Evolutionary conservation across 306 rosid species (phyloP).

Genomic region (Prunus mira): DNA sequence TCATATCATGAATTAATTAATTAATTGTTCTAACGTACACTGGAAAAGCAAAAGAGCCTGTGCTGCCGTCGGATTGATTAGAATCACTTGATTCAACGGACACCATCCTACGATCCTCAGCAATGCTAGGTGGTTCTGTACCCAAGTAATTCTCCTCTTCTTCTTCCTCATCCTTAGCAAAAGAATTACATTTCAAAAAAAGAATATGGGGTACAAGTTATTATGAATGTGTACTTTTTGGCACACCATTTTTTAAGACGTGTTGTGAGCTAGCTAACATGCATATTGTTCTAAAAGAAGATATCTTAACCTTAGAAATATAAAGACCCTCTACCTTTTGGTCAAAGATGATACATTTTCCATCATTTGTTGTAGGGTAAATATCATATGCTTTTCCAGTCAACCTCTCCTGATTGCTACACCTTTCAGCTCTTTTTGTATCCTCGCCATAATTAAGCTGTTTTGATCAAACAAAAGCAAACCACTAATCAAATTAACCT

Average conservation of each 20-base stretch:
- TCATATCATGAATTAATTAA: background rate
- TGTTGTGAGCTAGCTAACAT: background rate
- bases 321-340: conserved; percentile 26
- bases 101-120: conserved; percentile 16
- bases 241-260: too few relatives aligned
- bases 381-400: conserved; percentile 17
- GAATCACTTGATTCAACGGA: conserved; percentile 48
- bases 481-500: background rate
- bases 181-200: background rate
- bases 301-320: background rate
- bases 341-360: conserved; percentile 19
- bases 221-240: background rate
- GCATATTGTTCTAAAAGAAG: background rate
- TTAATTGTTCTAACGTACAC: conserved; percentile 39
- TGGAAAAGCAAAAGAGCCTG: conserved; percentile 73
- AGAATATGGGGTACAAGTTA: background rate
- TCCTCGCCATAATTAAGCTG: conserved; percentile 48
- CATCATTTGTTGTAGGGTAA: conserved; percentile 31
- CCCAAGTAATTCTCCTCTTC: conserved; percentile 20
- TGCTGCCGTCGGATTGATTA: conserved; percentile 46
- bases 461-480: conserved; percentile 9
- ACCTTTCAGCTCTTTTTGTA: conserved; percentile 19
- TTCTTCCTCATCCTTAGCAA: conserved; percentile 31
- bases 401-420: conserved; percentile 28
- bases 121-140: conserved; percentile 15